Evolutionary conservation across 1,284 basidiomycete species (phyloP).

Genomic region (Bondarzewia mesenterica): DNA sequence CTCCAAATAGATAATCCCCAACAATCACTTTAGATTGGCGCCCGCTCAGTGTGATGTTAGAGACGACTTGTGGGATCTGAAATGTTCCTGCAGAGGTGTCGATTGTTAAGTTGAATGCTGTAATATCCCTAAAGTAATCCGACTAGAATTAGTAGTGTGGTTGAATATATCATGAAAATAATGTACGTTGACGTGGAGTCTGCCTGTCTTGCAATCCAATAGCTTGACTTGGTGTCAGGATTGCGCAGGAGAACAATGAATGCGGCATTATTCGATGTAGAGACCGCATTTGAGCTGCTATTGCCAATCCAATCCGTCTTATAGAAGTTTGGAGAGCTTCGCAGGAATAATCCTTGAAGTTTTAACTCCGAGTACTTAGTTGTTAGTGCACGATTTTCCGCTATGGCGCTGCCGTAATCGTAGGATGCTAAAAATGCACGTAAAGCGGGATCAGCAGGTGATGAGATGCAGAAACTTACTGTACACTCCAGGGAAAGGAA

Average conservation of each 20-base stretch:
- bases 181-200: constrained; percentile 60
- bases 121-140: constrained; percentile 30
- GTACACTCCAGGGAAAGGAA: constrained; percentile 62
- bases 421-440: constrained; percentile 35
- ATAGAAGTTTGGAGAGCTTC: constrained; percentile 66
- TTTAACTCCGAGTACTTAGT: constrained; percentile 71
- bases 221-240: constrained; percentile 53
- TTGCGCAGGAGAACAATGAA: constrained; percentile 63
- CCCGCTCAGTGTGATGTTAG: constrained; percentile 50
- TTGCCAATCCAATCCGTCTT: constrained; percentile 71
- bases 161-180: background rate
- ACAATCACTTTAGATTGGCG: constrained; percentile 65
- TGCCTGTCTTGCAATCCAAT: constrained; percentile 63
- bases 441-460: background rate
- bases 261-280: constrained; percentile 38
- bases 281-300: constrained; percentile 40
- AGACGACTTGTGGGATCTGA: constrained; percentile 43
- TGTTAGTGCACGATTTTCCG: constrained; percentile 62
- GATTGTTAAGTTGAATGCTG: constrained; percentile 48
- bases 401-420: constrained; percentile 61
- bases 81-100: constrained; percentile 41
- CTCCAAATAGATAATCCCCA: constrained; percentile 59
- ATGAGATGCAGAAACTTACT: constrained; percentile 26
- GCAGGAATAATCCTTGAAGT: constrained; percentile 64
- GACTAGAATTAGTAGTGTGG: background rate